These are phyloP conservation scores for Haematococcus lacustris DNA, from an alignment of 139 green algal genomes.

Conservation along the genomic window DNA sequence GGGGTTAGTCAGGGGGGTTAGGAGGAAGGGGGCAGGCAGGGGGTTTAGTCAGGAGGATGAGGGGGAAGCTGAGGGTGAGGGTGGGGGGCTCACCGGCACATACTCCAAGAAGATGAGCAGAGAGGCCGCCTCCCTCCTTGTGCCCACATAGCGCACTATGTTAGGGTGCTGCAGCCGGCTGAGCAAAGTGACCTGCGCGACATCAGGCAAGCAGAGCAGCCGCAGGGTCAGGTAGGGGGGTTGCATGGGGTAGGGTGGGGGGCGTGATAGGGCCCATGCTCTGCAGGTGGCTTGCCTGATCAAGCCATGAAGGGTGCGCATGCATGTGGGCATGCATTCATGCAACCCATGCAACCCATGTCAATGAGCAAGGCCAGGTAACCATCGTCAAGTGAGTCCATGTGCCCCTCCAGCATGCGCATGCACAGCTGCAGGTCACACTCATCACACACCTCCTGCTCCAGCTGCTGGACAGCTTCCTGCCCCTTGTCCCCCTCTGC, in stretches of 20 bases:
- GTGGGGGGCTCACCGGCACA: slow-evolving; percentile 41
- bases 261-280: background rate
- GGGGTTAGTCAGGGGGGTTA: background rate
- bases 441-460: slow-evolving; percentile 40
- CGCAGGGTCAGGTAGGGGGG: too few species aligned
- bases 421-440: background rate
- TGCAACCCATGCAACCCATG: background rate
- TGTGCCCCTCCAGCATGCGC: background rate
- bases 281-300: background rate
- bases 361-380: background rate
- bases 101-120: slow-evolving; percentile 91
- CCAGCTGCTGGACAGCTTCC: slow-evolving; percentile 48
- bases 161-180: slow-evolving; percentile 71
- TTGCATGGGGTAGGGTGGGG: background rate
- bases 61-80: background rate
- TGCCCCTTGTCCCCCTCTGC: slow-evolving; percentile 16
- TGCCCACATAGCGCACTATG: slow-evolving; percentile 77
- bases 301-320: background rate
- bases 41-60: background rate
- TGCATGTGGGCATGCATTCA: background rate
- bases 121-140: slow-evolving; percentile 17
- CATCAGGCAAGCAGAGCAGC: background rate
- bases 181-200: slow-evolving; percentile 60
- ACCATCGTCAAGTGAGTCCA: background rate
- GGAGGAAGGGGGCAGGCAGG: background rate